phyloP scores from a whole-genome alignment of 805 yeast genomes.

The Ogataea parapolymorpha region DNA sequence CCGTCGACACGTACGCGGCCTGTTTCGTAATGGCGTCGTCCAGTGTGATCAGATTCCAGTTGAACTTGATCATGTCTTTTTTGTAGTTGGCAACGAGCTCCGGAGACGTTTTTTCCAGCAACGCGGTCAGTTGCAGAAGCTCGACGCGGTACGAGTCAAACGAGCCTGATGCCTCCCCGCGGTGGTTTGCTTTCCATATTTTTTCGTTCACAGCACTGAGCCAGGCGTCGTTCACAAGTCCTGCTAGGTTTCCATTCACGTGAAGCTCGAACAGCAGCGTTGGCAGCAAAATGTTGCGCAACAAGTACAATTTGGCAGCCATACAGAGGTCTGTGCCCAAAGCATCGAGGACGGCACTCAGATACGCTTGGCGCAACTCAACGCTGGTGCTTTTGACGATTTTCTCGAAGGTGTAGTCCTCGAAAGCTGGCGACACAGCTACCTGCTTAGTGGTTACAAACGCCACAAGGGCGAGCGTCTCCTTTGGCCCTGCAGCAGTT shows the following conservation, averaged over 20 bases:
- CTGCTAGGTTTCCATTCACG: slow-evolving; percentile 35
- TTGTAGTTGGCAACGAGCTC: slow-evolving; percentile 53
- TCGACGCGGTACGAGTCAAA: slow-evolving; percentile 75
- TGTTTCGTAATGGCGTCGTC: slow-evolving; percentile 89
- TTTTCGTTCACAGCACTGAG: slow-evolving; percentile 54
- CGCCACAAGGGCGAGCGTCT: slow-evolving; percentile 40
- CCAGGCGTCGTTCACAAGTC: slow-evolving; percentile 44
- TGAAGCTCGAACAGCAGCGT: slow-evolving; percentile 61
- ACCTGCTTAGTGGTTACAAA: slow-evolving; percentile 44
- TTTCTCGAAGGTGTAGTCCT: slow-evolving; percentile 53
- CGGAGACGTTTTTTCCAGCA: slow-evolving; percentile 69
- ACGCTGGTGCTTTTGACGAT: slow-evolving; percentile 51
- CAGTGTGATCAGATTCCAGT: slow-evolving; percentile 88
- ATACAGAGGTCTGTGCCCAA: slow-evolving; percentile 43
- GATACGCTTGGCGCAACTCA: slow-evolving; percentile 45
- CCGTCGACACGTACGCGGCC: slow-evolving; percentile 85
- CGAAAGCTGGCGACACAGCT: slow-evolving; percentile 45
- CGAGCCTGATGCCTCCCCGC: slow-evolving; percentile 58
- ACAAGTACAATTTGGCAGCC: slow-evolving; percentile 57
- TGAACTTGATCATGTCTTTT: slow-evolving; percentile 86
- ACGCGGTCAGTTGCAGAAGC: slow-evolving; percentile 74
- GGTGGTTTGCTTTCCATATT: slow-evolving; percentile 68
- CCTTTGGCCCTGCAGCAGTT: slow-evolving; percentile 24
- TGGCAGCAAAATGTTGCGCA: slow-evolving; percentile 62
- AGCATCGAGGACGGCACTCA: slow-evolving; percentile 50